Conservation (phyloP, 768 basidiomycete genomes). For the Phaffia tasmanica region DNA sequence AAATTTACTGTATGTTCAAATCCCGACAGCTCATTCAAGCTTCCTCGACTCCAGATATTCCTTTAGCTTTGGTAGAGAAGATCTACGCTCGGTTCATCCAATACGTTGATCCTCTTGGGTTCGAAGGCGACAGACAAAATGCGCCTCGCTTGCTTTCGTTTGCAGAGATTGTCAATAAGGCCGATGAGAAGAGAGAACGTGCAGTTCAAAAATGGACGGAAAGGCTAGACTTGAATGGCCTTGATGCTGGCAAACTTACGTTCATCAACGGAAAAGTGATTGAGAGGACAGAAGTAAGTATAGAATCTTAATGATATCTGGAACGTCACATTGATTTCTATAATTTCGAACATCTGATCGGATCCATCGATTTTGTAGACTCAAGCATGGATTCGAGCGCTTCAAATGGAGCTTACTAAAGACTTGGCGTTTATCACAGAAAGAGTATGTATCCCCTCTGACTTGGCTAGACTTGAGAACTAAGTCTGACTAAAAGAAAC, state of each 20-base stretch:
- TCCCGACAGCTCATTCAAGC: neutral
- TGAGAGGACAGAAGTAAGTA: slow-evolving; percentile 17
- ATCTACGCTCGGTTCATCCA: slow-evolving; percentile 15
- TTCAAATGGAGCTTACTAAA: slow-evolving; percentile 13
- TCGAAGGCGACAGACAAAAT: neutral
- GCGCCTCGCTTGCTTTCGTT: neutral
- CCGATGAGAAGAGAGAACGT: neutral
- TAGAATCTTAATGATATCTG: neutral
- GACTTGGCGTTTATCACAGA: slow-evolving; percentile 7
- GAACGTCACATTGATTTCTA: too few relatives aligned
- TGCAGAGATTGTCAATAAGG: neutral
- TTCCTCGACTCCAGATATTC: neutral
- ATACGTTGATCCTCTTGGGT: slow-evolving; percentile 3
- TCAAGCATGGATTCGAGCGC: slow-evolving; percentile 18
- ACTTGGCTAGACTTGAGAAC: neutral
- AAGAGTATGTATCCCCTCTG: slow-evolving; percentile 1
- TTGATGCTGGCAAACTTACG: slow-evolving; percentile 1
- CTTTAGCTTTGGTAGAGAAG: neutral
- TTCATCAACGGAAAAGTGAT: slow-evolving; percentile 17
- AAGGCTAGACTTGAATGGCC: neutral
- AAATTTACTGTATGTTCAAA: too few relatives aligned
- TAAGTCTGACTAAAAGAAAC: neutral
- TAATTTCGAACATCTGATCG: too few relatives aligned
- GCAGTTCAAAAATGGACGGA: slow-evolving; percentile 5
- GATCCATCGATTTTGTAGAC: slow-evolving; percentile 8